Evolutionary conservation across 2,329 filamentous ascomycete species (phyloP).

Genomic region (Xylaria sp.): DNA sequence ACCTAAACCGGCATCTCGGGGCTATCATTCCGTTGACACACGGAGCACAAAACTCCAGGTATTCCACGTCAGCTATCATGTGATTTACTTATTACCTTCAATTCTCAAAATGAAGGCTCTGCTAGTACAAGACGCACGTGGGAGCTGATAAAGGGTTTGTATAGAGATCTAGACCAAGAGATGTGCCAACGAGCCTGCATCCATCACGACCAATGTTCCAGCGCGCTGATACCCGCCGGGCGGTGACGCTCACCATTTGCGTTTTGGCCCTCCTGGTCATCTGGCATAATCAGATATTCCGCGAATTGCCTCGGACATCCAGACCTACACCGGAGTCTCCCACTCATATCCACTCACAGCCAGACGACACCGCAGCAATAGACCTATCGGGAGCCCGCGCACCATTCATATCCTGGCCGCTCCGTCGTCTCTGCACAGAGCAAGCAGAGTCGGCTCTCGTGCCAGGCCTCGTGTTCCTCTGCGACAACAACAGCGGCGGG

Average conservation of each 20-base stretch:
- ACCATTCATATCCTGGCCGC: constrained; percentile 51
- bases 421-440: constrained; percentile 51
- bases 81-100: background rate
- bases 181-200: background rate
- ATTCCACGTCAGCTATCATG: background rate
- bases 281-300: constrained; percentile 16
- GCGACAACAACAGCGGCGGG: constrained; percentile 57
- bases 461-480: constrained; percentile 51
- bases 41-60: background rate
- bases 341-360: background rate
- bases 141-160: no score
- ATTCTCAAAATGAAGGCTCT: no score
- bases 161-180: background rate
- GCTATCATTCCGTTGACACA: constrained; percentile 16
- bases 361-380: background rate
- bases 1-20: constrained; percentile 21
- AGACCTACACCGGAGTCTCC: background rate
- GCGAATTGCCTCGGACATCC: background rate
- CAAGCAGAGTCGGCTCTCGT: constrained; percentile 37
- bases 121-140: no score
- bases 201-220: constrained; percentile 12
- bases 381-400: constrained; percentile 47
- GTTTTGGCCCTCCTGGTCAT: constrained; percentile 3
- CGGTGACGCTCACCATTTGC: background rate
- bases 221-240: constrained; percentile 5